Conservation (phyloP, 805 yeast species). For the Wickerhamomyces silvicola region DNA sequence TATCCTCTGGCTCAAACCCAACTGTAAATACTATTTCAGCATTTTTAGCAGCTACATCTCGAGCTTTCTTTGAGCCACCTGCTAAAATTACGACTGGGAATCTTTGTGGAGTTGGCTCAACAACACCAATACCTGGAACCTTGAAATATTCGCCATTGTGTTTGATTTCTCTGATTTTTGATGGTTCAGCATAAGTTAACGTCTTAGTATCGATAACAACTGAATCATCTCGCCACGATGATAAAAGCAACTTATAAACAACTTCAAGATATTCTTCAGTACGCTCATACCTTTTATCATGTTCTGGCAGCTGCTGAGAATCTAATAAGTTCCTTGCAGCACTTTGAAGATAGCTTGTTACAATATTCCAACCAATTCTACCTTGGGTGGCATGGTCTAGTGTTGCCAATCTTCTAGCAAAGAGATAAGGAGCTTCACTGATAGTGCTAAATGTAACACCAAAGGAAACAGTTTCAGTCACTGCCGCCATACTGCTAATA, state of each 20-base stretch:
- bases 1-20: conserved; percentile 24
- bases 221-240: conserved; percentile 33
- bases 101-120: conserved; percentile 33
- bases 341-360: conserved; percentile 31
- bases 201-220: conserved; percentile 9
- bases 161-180: conserved; percentile 28
- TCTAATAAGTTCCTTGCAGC: conserved; percentile 31
- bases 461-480: conserved; percentile 27
- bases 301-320: conserved; percentile 26
- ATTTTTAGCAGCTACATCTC: conserved; percentile 31
- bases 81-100: conserved; percentile 34
- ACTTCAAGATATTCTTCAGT: conserved; percentile 33
- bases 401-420: conserved; percentile 32
- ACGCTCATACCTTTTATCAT: conserved; percentile 29
- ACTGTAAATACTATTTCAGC: conserved; percentile 32
- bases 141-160: conserved; percentile 29
- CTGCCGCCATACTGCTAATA: conserved; percentile 33
- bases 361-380: conserved; percentile 35
- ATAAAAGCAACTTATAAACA: conserved; percentile 27
- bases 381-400: conserved; percentile 17
- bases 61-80: conserved; percentile 30
- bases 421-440: conserved; percentile 31
- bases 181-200: conserved; percentile 27
- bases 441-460: conserved; percentile 33
- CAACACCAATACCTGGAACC: conserved; percentile 31